Evolutionary conservation across 352 stramenopile genomes (phyloP).

Genomic region (Phytophthora tentaculata): DNA sequence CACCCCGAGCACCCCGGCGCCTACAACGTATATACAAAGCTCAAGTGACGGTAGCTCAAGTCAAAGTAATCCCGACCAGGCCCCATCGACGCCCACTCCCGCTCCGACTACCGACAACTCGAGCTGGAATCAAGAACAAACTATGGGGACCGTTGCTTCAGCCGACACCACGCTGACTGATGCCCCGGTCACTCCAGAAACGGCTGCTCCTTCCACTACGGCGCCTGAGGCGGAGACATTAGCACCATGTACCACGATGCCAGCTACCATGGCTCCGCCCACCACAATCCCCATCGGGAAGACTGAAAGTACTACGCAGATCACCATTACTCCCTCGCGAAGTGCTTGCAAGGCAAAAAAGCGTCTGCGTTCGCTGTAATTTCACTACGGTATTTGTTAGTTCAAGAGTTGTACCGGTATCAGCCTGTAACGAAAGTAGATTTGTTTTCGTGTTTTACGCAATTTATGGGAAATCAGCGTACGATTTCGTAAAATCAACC

Average conservation of each 20-base stretch:
- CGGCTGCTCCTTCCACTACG: conserved; percentile 12
- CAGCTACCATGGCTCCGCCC: conserved; percentile 4
- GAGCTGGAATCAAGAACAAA: conserved; percentile 23
- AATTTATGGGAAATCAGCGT: not conserved
- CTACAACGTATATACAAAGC: conserved; percentile 2
- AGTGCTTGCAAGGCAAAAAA: conserved; percentile 34
- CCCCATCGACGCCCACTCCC: conserved; percentile 4
- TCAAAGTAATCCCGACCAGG: conserved; percentile 1
- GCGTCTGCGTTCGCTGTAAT: conserved; percentile 26
- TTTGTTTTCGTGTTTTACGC: not conserved
- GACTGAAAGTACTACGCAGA: conserved; percentile 4
- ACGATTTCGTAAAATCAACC: too few species aligned
- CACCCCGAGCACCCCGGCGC: conserved; percentile 7
- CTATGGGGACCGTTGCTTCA: conserved; percentile 22
- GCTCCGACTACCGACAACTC: conserved; percentile 15
- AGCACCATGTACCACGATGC: conserved; percentile 5
- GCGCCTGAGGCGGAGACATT: conserved; percentile 5
- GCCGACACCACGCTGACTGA: conserved; percentile 15
- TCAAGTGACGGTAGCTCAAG: conserved; percentile 13
- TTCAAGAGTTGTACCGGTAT: conserved; percentile 11
- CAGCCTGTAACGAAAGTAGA: not conserved
- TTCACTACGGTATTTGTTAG: conserved; percentile 12
- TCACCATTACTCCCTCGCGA: not conserved
- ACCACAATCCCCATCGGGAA: not conserved
- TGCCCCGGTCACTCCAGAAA: conserved; percentile 6